Conservation (phyloP, 345 rosid genomes). For the Brassica incana region DNA sequence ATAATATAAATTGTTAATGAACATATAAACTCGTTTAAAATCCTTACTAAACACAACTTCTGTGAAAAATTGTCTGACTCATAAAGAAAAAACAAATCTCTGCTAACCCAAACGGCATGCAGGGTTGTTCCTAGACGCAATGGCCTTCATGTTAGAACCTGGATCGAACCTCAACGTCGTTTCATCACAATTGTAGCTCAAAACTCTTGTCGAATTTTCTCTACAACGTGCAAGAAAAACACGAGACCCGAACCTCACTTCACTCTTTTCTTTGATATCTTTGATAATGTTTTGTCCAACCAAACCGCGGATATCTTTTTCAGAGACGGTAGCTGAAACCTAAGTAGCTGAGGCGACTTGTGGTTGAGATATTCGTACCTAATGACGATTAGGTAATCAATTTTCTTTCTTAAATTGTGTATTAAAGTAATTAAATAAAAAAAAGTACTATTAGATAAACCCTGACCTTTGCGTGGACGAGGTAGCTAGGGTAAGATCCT, state of each 20-base stretch:
- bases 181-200: conserved; percentile 2
- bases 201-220: neutral
- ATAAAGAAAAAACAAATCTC: neutral
- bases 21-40: neutral
- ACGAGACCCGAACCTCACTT: neutral
- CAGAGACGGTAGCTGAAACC: neutral
- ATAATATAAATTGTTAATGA: neutral
- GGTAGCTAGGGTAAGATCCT: conserved; percentile 7
- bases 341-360: neutral
- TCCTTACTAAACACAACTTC: neutral
- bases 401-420: neutral
- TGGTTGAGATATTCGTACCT: neutral
- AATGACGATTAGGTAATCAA: neutral
- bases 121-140: neutral
- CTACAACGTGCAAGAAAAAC: neutral
- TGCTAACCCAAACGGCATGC: neutral
- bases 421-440: neutral
- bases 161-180: neutral
- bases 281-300: conserved; percentile 10
- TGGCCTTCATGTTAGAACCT: neutral
- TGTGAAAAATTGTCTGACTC: neutral
- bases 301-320: neutral
- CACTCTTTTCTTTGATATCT: conserved; percentile 15
- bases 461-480: neutral
- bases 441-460: too few relatives aligned